Conservation (phyloP, 306 rosid genomes). For the Lotus japonicus region DNA sequence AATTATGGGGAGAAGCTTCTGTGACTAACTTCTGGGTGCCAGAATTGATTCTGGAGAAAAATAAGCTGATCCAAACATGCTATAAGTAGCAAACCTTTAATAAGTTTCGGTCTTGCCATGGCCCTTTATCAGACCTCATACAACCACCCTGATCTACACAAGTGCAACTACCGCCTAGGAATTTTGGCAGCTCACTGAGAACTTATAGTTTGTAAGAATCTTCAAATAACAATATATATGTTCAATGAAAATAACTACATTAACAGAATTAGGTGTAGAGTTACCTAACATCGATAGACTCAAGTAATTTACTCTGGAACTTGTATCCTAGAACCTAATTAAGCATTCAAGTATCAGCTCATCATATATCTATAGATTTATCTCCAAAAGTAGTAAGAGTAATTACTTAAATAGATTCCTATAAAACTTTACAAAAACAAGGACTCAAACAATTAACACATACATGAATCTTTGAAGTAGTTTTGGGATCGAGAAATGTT, state of each 20-base stretch:
- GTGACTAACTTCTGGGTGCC: too few relatives aligned
- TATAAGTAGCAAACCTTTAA: conserved; percentile 46
- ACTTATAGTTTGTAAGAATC: conserved; percentile 18
- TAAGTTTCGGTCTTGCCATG: conserved; percentile 73
- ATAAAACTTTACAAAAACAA: not conserved
- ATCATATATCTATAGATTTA: not conserved
- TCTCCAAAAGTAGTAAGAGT: conserved; percentile 10
- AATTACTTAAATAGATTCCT: not conserved
- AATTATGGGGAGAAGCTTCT: too few relatives aligned
- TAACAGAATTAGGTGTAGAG: not conserved
- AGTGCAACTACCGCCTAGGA: conserved; percentile 75
- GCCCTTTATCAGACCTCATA: conserved; percentile 81
- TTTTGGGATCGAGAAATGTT: conserved; percentile 77
- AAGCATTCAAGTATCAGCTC: conserved; percentile 21
- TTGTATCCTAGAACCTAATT: conserved; percentile 74
- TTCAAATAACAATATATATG: not conserved
- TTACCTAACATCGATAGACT: conserved; percentile 70
- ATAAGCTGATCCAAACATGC: too few relatives aligned
- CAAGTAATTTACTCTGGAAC: conserved; percentile 70
- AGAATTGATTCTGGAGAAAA: too few relatives aligned
- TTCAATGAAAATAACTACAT: conserved; percentile 1
- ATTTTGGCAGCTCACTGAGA: conserved; percentile 78
- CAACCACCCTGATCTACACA: conserved; percentile 73
- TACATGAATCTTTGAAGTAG: conserved; percentile 81
- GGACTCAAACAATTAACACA: conserved; percentile 18